Evolutionary conservation across 495 filamentous ascomycete genomes (phyloP).

Genomic region (Astrothelium subdiscretum): DNA sequence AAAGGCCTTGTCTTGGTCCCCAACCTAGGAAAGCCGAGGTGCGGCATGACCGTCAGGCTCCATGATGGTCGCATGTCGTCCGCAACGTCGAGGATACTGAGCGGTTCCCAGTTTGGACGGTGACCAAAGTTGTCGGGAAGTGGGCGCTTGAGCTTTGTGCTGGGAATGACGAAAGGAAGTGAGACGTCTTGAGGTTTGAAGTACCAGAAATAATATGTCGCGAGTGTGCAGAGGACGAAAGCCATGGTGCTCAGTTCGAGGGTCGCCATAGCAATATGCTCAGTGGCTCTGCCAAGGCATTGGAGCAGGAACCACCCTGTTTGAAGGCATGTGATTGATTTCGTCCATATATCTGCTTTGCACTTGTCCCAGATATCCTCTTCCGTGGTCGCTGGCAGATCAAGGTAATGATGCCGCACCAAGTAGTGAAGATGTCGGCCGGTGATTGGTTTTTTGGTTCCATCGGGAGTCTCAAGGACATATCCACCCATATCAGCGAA

Average conservation of each 20-base stretch:
- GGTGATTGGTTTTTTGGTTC: not conserved
- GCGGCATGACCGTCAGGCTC: not conserved
- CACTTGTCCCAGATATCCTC: slow-evolving; percentile 2
- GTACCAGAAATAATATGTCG: slow-evolving; percentile 18
- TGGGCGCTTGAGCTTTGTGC: too few species aligned
- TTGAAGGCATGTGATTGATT: slow-evolving; percentile 21
- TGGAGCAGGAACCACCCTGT: slow-evolving; percentile 22
- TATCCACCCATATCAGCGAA: slow-evolving; percentile 22
- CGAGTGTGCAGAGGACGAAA: slow-evolving; percentile 20
- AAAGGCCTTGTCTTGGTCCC: not conserved
- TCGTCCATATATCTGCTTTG: slow-evolving; percentile 5
- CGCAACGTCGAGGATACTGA: not conserved
- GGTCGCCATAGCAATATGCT: slow-evolving; percentile 21
- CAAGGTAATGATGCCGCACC: not conserved
- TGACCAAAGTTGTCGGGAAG: not conserved
- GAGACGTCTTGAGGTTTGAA: slow-evolving; percentile 24
- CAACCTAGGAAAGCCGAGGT: not conserved
- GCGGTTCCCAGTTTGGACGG: not conserved
- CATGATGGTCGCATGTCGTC: not conserved
- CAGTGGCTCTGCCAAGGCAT: slow-evolving; percentile 14
- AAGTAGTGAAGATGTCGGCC: not conserved
- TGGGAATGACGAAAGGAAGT: slow-evolving; percentile 8
- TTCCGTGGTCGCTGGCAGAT: not conserved
- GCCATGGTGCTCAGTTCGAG: slow-evolving; percentile 26
- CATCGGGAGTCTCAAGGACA: slow-evolving; percentile 4